Conservation (phyloP, 352 stramenopile species). For the Thalassiosira hispida region DNA sequence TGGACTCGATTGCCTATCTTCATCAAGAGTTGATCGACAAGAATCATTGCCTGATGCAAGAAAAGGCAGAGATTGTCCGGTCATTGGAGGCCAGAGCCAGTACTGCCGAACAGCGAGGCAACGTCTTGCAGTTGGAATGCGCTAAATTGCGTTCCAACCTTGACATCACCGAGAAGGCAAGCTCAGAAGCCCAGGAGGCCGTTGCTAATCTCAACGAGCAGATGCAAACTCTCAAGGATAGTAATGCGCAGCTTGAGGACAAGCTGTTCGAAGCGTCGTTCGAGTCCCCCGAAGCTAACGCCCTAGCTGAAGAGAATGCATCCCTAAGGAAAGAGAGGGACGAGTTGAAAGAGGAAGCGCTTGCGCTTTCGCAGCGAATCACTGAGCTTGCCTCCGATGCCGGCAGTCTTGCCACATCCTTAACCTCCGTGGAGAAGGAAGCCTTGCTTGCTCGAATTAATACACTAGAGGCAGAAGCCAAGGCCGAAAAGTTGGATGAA, state of each 20-base stretch:
- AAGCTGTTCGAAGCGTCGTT: slow-evolving; percentile 51
- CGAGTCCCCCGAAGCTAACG: slow-evolving; percentile 6
- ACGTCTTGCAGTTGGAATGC: slow-evolving; percentile 22
- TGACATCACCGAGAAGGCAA: slow-evolving; percentile 22
- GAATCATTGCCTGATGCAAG: slow-evolving; percentile 18
- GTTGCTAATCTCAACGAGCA: slow-evolving; percentile 40
- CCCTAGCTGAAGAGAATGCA: slow-evolving; percentile 30
- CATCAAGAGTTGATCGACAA: slow-evolving; percentile 31
- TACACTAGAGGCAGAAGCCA: slow-evolving; percentile 48
- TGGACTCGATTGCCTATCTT: slow-evolving; percentile 23
- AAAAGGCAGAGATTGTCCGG: slow-evolving; percentile 27
- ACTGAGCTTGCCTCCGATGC: slow-evolving; percentile 33
- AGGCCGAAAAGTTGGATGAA: slow-evolving; percentile 46
- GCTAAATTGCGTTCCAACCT: slow-evolving; percentile 28
- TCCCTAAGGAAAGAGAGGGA: slow-evolving; percentile 35
- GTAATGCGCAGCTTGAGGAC: slow-evolving; percentile 41
- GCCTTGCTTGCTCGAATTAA: slow-evolving; percentile 37
- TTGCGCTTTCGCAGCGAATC: slow-evolving; percentile 28
- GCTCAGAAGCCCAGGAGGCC: slow-evolving; percentile 17
- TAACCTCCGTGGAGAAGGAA: slow-evolving; percentile 34
- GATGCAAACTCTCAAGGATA: slow-evolving; percentile 29
- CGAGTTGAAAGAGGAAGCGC: slow-evolving; percentile 29
- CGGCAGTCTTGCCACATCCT: neutral
- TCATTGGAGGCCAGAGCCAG: slow-evolving; percentile 36
- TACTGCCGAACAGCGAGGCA: slow-evolving; percentile 22